A percentile compares a stretch with the other conserved stretches of the same genome.
These are phyloP conservation scores for Podaxis carcinomalis DNA, from an alignment of 768 basidiomycete species.

Conservation along the genomic window DNA sequence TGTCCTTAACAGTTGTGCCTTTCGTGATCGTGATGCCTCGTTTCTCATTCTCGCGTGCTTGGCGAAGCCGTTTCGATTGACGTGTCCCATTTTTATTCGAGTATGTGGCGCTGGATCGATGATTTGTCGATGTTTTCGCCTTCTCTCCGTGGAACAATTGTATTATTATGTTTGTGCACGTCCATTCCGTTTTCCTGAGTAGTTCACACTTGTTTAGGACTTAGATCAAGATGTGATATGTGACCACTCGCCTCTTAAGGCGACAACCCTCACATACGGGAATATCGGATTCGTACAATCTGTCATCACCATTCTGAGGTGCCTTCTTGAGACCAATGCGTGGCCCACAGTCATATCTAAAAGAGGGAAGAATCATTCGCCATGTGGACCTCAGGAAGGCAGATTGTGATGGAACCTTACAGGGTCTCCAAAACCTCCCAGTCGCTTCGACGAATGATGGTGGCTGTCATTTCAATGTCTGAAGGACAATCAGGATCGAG, in stretches of 20 bases:
- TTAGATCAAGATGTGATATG: slow-evolving; percentile 4
- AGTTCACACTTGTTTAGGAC: not conserved
- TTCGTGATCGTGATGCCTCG: slow-evolving; percentile 56
- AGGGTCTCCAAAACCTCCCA: slow-evolving; percentile 59
- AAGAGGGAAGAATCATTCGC: slow-evolving; percentile 6
- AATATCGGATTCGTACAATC: slow-evolving; percentile 41
- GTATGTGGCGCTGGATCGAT: slow-evolving; percentile 16
- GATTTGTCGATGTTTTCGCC: slow-evolving; percentile 13
- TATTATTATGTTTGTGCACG: slow-evolving; percentile 57
- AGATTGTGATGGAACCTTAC: slow-evolving; percentile 34
- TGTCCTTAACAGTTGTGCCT: slow-evolving; percentile 68
- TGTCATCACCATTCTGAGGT: slow-evolving; percentile 23
- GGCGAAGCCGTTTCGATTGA: slow-evolving; percentile 70
- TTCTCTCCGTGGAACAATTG: slow-evolving; percentile 31
- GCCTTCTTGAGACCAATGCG: slow-evolving; percentile 33
- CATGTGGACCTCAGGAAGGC: slow-evolving; percentile 9
- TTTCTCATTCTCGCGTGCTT: slow-evolving; percentile 41
- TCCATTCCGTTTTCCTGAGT: slow-evolving; percentile 52
- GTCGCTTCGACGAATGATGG: slow-evolving; percentile 55
- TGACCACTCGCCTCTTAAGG: slow-evolving; percentile 40
- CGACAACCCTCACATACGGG: slow-evolving; percentile 61
- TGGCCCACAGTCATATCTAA: slow-evolving; percentile 56
- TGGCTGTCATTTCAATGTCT: slow-evolving; percentile 55
- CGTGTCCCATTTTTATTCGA: slow-evolving; percentile 43
- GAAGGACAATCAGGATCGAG: slow-evolving; percentile 61